Base-by-base conservation (phyloP, 257 asterid species). In the Eustoma russellianum region DNA sequence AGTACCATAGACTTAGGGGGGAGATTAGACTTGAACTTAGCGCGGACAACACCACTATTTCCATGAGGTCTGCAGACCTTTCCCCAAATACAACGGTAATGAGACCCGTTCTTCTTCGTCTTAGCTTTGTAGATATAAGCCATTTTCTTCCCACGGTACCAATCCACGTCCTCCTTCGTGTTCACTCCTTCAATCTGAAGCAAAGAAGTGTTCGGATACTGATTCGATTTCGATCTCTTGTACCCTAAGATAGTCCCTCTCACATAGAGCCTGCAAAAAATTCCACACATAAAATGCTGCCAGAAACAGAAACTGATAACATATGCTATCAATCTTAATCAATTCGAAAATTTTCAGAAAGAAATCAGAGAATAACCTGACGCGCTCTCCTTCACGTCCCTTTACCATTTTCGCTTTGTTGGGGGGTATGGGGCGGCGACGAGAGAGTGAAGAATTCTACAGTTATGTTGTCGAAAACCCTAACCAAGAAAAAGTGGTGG, bases 81-180 rank as follows among this genome's bases (percentile, higher is more conserved):
- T 0, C 96, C 96, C 94, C 93, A 89, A 63, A 89, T 89, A 74
- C 97, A 86, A 15, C 96, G 91, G 55, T 89, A 89, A 62, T 86
- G 90, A 8, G 97, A 75, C 30, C 94, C 94, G 18, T 74, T 59
- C 82, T 76, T 74, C 90, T 87, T 83, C 10, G 80, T 87, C 80
- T 87, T 83, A 12, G 96, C 96, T 79, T 87, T 87, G 82, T 87
- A 87, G 46, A 87, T 78, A 69, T 87, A 87, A 3, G 96, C 96
- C 88, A 86, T 63, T 52, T 74, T 65, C 77, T 90, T 90, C 52
- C 97, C 97, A 0, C 41, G 74, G 73, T 90, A 90, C 96, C 94
- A 90, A 18, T 75, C 66, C 7, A 90, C 97, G 41, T 86, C 96
- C 76, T 86, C 96, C 53, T 79, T 85, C 0, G 96, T 90, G 78